Conservation (phyloP, 345 rosid genomes). For the Citrus inodora region DNA sequence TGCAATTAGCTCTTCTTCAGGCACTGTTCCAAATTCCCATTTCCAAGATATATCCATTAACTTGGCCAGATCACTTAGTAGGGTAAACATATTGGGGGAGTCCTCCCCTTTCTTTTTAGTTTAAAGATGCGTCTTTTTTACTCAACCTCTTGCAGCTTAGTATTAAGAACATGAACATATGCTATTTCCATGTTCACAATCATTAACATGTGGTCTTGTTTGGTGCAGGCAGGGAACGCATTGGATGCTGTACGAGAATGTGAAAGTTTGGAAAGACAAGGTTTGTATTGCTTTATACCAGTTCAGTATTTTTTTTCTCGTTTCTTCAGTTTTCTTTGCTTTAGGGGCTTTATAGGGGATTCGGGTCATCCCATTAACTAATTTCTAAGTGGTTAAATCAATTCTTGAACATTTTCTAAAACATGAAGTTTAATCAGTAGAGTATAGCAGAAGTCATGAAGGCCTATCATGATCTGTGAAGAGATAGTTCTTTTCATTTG, state of each 20-base stretch:
- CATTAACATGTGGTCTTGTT: conserved; percentile 13
- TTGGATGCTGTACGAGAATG: conserved; percentile 71
- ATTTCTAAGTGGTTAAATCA: neutral
- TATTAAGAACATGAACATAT: neutral
- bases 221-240: conserved; percentile 54
- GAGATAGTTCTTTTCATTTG: neutral
- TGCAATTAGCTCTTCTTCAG: conserved; percentile 43
- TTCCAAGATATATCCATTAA: conserved; percentile 58
- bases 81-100: conserved; percentile 38
- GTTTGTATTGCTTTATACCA: conserved; percentile 23
- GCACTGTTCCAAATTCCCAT: conserved; percentile 35
- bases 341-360: neutral
- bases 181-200: neutral
- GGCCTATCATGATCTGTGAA: neutral
- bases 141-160: neutral
- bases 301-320: neutral
- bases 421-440: neutral
- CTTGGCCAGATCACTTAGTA: conserved; percentile 77
- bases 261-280: conserved; percentile 56
- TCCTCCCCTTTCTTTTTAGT: neutral
- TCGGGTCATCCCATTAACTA: neutral
- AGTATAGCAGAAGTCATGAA: neutral
- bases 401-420: neutral
- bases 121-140: conserved; percentile 2
- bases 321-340: neutral